Evolutionary conservation across 2,329 filamentous ascomycete species (phyloP).

Genomic region (Aureobasidium uvarum): DNA sequence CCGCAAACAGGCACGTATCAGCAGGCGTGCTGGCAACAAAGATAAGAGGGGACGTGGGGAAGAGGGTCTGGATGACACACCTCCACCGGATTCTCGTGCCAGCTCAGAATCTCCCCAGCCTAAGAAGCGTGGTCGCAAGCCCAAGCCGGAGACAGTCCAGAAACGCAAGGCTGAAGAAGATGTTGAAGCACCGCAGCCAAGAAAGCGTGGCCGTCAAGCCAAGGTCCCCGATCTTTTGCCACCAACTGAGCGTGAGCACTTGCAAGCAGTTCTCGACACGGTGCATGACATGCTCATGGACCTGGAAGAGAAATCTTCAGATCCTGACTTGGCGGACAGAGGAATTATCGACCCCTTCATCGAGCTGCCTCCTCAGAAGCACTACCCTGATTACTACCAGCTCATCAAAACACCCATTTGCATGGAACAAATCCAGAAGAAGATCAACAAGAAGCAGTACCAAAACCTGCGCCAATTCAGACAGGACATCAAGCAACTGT

Average conservation of each 20-base stretch:
- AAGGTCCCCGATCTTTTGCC: conserved; percentile 66
- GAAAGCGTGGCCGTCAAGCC: conserved; percentile 69
- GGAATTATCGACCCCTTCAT: conserved; percentile 93
- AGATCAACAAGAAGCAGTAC: conserved; percentile 96
- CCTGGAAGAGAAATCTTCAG: conserved; percentile 72
- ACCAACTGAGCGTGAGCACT: conserved; percentile 66
- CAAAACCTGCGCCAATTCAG: conserved; percentile 74
- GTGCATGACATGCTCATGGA: conserved; percentile 80
- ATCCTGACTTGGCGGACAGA: conserved; percentile 60
- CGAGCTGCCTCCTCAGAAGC: conserved; percentile 81
- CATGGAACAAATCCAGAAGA: conserved; percentile 91
- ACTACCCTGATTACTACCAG: conserved; percentile 93
- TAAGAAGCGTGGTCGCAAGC: conserved; percentile 81
- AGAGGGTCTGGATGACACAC: conserved; percentile 64
- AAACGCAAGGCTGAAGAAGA: conserved; percentile 86
- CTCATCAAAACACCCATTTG: conserved; percentile 91
- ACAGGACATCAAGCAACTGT: conserved; percentile 78
- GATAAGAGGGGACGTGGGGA: conserved; percentile 53
- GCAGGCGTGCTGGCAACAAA: conserved; percentile 74
- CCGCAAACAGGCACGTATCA: conserved; percentile 81
- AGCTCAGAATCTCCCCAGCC: conserved; percentile 70
- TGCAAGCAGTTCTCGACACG: conserved; percentile 75
- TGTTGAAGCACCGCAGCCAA: conserved; percentile 71
- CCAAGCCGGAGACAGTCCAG: conserved; percentile 55
- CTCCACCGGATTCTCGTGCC: conserved; percentile 70